Conservation (phyloP, 148 eudicot species). For the Linanthus parryae region DNA sequence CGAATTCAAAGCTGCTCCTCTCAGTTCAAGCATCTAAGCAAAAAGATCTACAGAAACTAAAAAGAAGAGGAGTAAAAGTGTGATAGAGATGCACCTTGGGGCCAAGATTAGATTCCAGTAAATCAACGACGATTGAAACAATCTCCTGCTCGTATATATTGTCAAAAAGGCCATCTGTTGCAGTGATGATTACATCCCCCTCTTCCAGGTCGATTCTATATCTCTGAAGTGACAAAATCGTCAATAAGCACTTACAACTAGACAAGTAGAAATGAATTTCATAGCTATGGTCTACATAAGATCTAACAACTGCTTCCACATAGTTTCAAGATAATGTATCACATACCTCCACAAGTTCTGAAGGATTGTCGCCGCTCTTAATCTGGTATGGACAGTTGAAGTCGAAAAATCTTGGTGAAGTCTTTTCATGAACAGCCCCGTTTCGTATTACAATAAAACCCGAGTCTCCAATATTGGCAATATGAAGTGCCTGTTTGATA, state of each 20-base stretch:
- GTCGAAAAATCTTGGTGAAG: slow-evolving; percentile 64
- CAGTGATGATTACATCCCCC: slow-evolving; percentile 63
- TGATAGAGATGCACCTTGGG: slow-evolving; percentile 59
- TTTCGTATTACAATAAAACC: slow-evolving; percentile 61
- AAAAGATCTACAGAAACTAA: too few relatives aligned
- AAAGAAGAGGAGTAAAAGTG: too few relatives aligned
- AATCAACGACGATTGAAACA: slow-evolving; percentile 39
- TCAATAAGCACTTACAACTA: too few relatives aligned
- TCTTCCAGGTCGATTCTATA: slow-evolving; percentile 57
- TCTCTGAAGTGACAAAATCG: too few relatives aligned
- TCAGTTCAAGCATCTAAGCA: too few relatives aligned
- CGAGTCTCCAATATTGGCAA: slow-evolving; percentile 81
- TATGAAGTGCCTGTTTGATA: slow-evolving; percentile 45
- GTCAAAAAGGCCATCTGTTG: slow-evolving; percentile 90
- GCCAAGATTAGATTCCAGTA: slow-evolving; percentile 33
- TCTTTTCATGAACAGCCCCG: slow-evolving; percentile 43
- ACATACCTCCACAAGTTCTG: slow-evolving; percentile 58
- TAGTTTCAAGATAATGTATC: too few relatives aligned
- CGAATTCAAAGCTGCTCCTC: too few relatives aligned
- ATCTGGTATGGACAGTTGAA: slow-evolving; percentile 65
- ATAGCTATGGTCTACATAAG: too few relatives aligned
- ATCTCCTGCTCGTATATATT: slow-evolving; percentile 76
- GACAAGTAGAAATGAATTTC: too few relatives aligned
- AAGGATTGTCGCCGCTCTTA: slow-evolving; percentile 41
- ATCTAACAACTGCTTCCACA: too few relatives aligned